These are phyloP conservation scores for Microbotryum scabiosae DNA, from an alignment of 1,284 basidiomycete species.

Conservation along the genomic window DNA sequence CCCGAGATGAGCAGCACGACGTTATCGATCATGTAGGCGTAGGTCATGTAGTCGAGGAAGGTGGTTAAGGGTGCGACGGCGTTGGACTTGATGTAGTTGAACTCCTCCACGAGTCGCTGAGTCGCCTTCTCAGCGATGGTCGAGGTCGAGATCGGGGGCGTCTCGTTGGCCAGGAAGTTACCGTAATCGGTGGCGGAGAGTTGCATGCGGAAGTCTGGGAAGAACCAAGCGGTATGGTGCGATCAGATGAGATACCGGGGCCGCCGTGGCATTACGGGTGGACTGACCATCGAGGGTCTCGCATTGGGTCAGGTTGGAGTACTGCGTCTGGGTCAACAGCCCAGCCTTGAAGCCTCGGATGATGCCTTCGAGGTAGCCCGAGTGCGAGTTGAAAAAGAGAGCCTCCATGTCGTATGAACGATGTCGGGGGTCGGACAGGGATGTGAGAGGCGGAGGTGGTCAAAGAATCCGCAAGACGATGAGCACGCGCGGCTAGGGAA, in stretches of 20 bases:
- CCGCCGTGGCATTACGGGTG: too few relatives aligned
- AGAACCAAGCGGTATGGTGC: too few relatives aligned
- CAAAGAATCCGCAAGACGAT: too few relatives aligned
- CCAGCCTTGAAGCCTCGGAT: constrained; percentile 91
- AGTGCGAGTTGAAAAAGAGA: constrained; percentile 72
- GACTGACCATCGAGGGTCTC: constrained; percentile 85
- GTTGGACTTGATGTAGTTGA: constrained; percentile 87
- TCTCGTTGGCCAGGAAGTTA: constrained; percentile 95
- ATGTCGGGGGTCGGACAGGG: too few relatives aligned
- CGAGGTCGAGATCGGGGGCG: constrained; percentile 86
- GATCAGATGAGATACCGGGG: constrained; percentile 7
- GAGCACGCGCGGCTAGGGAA: too few relatives aligned
- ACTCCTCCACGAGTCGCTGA: constrained; percentile 88
- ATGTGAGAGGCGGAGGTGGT: too few relatives aligned
- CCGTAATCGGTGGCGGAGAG: constrained; percentile 95
- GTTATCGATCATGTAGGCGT: constrained; percentile 99
- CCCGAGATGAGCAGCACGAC: constrained; percentile 96
- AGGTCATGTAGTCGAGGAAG: constrained; percentile 97
- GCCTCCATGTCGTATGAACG: constrained; percentile 58
- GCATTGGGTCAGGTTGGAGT: constrained; percentile 92
- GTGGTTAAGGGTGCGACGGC: constrained; percentile 82
- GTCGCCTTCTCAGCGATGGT: constrained; percentile 95
- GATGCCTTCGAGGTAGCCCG: constrained; percentile 83
- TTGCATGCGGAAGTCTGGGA: constrained; percentile 78
- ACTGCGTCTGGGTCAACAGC: constrained; percentile 78